Conservation (phyloP, 495 filamentous ascomycete genomes). For the Penicillium steckii region DNA sequence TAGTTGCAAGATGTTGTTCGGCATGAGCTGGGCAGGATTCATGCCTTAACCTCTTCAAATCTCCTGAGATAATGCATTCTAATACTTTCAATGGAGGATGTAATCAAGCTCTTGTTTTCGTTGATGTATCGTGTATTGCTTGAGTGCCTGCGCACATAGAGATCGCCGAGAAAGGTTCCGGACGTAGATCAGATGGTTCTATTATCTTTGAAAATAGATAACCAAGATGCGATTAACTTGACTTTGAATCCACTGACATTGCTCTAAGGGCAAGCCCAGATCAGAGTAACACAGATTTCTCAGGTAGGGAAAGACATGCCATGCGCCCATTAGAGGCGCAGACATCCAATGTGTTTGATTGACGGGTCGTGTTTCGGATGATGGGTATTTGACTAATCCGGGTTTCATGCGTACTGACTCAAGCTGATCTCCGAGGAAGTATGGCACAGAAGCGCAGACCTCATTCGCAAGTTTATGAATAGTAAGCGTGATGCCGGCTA, state of each 20-base stretch:
- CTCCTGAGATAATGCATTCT: too few relatives aligned
- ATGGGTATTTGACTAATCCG: slow-evolving; percentile 36
- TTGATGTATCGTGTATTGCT: too few relatives aligned
- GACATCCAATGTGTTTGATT: slow-evolving; percentile 28
- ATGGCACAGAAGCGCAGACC: slow-evolving; percentile 43
- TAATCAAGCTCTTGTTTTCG: too few relatives aligned
- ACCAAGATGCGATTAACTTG: slow-evolving; percentile 34
- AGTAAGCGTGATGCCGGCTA: slow-evolving; percentile 3
- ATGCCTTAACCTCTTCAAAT: too few relatives aligned
- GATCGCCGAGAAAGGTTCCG: too few relatives aligned
- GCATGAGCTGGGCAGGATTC: too few relatives aligned
- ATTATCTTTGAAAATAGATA: slow-evolving; percentile 28
- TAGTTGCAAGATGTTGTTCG: too few relatives aligned
- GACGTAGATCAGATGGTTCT: too few relatives aligned
- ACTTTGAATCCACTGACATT: slow-evolving; percentile 26
- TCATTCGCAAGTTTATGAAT: slow-evolving; percentile 36
- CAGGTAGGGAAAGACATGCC: slow-evolving; percentile 30
- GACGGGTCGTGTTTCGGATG: slow-evolving; percentile 24
- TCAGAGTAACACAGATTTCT: slow-evolving; percentile 21
- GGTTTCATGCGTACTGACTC: slow-evolving; percentile 29
- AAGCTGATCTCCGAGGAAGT: slow-evolving; percentile 39
- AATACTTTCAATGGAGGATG: too few relatives aligned
- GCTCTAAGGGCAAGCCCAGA: slow-evolving; percentile 24
- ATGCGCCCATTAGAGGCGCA: slow-evolving; percentile 38
- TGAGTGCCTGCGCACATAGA: too few relatives aligned